A percentile compares a stretch with the other conserved stretches of the same genome.
These are phyloP conservation scores for Bipolaris cookei DNA, from an alignment of 2,329 filamentous ascomycete species.

Conservation along the genomic window DNA sequence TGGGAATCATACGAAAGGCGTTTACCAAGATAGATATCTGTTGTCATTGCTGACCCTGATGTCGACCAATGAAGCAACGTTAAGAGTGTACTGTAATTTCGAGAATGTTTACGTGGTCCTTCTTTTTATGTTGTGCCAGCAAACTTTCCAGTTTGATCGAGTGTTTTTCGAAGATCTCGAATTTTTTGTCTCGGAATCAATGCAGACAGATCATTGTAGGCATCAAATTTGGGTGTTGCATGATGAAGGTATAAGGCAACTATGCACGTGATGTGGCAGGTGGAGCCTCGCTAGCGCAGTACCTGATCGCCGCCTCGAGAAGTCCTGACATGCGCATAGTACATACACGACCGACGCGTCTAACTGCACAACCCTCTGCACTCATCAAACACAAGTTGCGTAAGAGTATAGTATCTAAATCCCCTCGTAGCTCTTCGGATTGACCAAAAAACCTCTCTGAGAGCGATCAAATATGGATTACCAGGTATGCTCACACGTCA, in stretches of 20 bases:
- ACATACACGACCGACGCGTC: conserved; percentile 20
- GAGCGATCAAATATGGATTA: conserved; percentile 55
- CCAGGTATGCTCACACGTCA: conserved; percentile 49
- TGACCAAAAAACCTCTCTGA: conserved; percentile 3
- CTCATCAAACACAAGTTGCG: not conserved
- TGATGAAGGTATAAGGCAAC: conserved; percentile 10
- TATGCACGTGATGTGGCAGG: conserved; percentile 16
- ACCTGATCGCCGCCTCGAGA: conserved; percentile 25
- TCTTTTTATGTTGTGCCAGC: not conserved
- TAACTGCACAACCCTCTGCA: conserved; percentile 1
- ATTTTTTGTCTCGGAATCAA: not conserved
- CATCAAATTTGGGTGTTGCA: not conserved
- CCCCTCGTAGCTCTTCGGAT: not conserved
- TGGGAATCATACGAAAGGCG: conserved; percentile 79
- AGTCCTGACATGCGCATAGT: conserved; percentile 24
- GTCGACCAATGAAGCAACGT: not conserved
- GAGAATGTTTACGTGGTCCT: not conserved
- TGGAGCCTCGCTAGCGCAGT: conserved; percentile 25
- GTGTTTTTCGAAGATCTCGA: not conserved
- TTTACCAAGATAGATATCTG: conserved; percentile 65
- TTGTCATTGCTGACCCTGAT: conserved; percentile 32
- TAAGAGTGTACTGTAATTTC: not conserved
- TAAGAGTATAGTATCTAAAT: conserved; percentile 4
- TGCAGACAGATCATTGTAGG: not conserved
- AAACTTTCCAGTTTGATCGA: not conserved